These are phyloP conservation scores for Penicillium sclerotiorum DNA, from an alignment of 2,329 filamentous ascomycete species.

Conservation along the genomic window DNA sequence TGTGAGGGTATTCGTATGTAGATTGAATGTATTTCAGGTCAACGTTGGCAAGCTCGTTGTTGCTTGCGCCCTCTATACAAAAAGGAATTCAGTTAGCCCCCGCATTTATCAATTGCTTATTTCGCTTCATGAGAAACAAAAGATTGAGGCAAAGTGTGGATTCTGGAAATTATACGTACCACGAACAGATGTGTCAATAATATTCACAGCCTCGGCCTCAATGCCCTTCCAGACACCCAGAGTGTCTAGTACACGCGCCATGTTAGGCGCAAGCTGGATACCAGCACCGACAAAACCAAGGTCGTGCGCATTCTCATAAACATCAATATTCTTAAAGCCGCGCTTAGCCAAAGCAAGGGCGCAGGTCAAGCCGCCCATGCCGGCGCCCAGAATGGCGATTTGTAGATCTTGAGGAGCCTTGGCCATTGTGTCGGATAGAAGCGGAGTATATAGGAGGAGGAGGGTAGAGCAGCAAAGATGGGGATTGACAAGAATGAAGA, in stretches of 20 bases:
- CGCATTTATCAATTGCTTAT: background rate
- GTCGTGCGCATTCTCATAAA: conserved; percentile 72
- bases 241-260: conserved; percentile 72
- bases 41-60: conserved; percentile 71
- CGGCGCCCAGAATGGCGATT: conserved; percentile 54
- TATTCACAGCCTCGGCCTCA: conserved; percentile 68
- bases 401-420: conserved; percentile 38
- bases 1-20: conserved; percentile 75
- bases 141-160: background rate
- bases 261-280: conserved; percentile 82
- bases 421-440: conserved; percentile 26
- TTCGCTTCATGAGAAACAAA: background rate
- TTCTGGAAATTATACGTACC: conserved; percentile 45
- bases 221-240: conserved; percentile 74
- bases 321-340: conserved; percentile 72
- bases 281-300: conserved; percentile 83
- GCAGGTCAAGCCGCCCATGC: conserved; percentile 76
- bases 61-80: conserved; percentile 63
- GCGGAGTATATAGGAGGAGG: background rate
- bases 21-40: conserved; percentile 67
- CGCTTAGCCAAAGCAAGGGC: conserved; percentile 74
- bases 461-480: background rate
- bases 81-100: conserved; percentile 3
- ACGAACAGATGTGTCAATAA: conserved; percentile 72
- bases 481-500: background rate